Conservation (phyloP, 768 basidiomycete species). For the Coprinopsis marcescibilis region DNA sequence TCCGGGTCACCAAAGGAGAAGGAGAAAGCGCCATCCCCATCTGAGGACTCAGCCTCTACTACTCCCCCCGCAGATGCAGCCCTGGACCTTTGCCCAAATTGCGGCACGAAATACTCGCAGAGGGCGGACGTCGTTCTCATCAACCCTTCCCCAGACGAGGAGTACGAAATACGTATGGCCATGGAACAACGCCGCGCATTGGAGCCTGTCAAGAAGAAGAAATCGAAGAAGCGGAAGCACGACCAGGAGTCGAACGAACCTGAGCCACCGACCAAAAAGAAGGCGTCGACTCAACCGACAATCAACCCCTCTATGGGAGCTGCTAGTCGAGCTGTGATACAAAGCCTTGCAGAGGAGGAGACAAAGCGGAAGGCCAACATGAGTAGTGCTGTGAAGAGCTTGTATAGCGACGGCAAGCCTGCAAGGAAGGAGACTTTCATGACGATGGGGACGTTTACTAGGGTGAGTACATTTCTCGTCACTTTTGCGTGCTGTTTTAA, state of each 20-base stretch:
- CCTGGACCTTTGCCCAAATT: constrained; percentile 71
- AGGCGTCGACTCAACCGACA: constrained; percentile 30
- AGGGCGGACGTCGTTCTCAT: constrained; percentile 51
- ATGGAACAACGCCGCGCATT: constrained; percentile 56
- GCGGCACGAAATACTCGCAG: constrained; percentile 62
- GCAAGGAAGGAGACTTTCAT: constrained; percentile 81
- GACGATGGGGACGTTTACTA: constrained; percentile 88
- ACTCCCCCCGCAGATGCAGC: constrained; percentile 18
- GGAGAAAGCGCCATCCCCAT: constrained; percentile 16
- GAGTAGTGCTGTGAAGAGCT: constrained; percentile 80
- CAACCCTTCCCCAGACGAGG: constrained; percentile 69
- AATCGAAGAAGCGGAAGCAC: constrained; percentile 58
- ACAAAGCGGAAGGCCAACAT: constrained; percentile 76
- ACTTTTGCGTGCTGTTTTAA: not conserved
- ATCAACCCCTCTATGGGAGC: constrained; percentile 50
- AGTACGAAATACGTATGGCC: constrained; percentile 44
- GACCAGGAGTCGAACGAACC: constrained; percentile 19
- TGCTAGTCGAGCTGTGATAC: constrained; percentile 60
- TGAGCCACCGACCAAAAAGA: constrained; percentile 42
- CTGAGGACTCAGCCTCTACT: constrained; percentile 14
- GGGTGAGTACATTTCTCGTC: constrained; percentile 46
- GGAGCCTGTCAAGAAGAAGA: constrained; percentile 52
- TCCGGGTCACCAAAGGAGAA: constrained; percentile 30
- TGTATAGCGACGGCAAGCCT: constrained; percentile 59
- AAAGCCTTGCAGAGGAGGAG: constrained; percentile 74